Base-by-base conservation (phyloP, 1,284 basidiomycete genomes). In the Wallemia mellicola region DNA sequence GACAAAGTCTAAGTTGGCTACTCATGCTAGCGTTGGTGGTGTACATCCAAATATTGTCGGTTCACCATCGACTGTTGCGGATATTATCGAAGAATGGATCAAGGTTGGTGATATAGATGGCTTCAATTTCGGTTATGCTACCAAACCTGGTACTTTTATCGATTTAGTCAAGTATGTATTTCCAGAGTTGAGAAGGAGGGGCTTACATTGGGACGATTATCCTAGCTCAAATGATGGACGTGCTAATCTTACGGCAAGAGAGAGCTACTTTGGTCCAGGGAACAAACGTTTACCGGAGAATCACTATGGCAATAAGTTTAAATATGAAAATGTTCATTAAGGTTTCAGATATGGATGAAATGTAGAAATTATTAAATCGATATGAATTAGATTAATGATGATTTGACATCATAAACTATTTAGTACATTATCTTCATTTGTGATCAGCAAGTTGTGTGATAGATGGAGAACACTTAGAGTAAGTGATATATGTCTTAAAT, bases 1-100 rank as follows among this genome's bases (percentile, higher is more conserved):
- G 67, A 67, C 65, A 59, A 68, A 68, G 38, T 38, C 28, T 0
- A 64, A 61, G 27, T 65, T 68, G 0, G 67, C 67, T 22, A 60
- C 67, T 24, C 62, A 64, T 63, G 64, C 67, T 63, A 67, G 65
- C 58, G 61, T 68, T 22, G 67, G 67, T 25, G 67, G 67, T 22
- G 59, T 68, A 1, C 65, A 66, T 2, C 67, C 67, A 0, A 63
- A 63, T 26, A 60, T 68, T 30, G 64, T 66, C n/a, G 67, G 67
- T 0, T 54, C 59, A 1, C 63, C 65, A 1, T 33, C 54, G 2
- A 38, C 24, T 25, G 64, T 68, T 28, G 67, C 66, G 1, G 64
- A 67, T 54, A 61, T 66, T 59, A 60, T 68, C 17, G 62, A 68
- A 58, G 28, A 57, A 1, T 68, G 67, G 67, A 62, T 67, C n/a